Evolutionary conservation across 208 protist genomes (phyloP), one percentile per base, ranked within the genome.

Genomic region (Trypanosoma brucei): DNA sequence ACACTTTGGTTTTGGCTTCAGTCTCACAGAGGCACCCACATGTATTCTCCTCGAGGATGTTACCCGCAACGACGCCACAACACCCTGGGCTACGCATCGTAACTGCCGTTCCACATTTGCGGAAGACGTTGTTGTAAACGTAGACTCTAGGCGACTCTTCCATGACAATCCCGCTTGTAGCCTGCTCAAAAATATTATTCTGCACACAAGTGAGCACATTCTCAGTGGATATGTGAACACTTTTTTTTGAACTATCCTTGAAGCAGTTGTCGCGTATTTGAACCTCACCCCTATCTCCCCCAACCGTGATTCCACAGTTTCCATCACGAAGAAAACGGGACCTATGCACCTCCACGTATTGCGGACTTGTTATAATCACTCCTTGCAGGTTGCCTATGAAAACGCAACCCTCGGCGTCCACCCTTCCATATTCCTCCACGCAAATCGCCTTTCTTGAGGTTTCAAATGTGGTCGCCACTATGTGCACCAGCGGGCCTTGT

Each of bases 31-130:
- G 34, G 34, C 59, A 66, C 3, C 67, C 76, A 57, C 34, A 49
- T 3, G n/a, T 7, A 65, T 76, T 72, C 40, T 65, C 48, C n/a
- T 68, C 52, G 56, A 78, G 71, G 35, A 34, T 55, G 54, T 83
- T 83, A 37, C 60, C 54, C 39, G 63, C 51, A 45, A 68, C 33
- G 42, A 39, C n/a, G 14, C 61, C 51, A 38, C 51, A 62, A 9
- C n/a, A 45, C 33, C 51, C 40, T 48, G 3, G 49, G 38, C 62
- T 61, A 70, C 30, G 39, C 3, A 64, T 22, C 7, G 61, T 13
- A 39, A 78, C 35, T 48, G 59, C 72, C 5, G 53, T 70, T 35
- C 56, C 39, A 62, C 72, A 78, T 14, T 55, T 34, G 31, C 38
- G 45, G 46, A 78, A 73, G 33, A 14, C 5, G 36, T 78, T 78